Evolutionary conservation across 768 basidiomycete species (phyloP).

Genomic region (Tricholoma sp.): DNA sequence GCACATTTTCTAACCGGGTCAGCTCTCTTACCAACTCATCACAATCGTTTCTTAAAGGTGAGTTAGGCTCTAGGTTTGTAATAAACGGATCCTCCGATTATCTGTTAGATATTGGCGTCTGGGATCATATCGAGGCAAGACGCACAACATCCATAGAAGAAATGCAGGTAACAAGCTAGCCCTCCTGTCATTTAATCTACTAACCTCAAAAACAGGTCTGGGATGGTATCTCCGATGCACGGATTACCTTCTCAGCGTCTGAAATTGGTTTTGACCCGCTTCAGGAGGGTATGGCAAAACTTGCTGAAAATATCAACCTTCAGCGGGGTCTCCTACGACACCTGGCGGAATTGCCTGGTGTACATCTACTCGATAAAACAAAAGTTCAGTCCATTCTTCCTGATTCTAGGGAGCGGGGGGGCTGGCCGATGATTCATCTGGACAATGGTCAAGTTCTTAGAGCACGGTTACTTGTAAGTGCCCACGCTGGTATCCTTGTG

Average conservation of each 20-base stretch:
- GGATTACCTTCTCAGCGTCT: conserved; percentile 63
- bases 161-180: conserved; percentile 64
- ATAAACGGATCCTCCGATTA: background rate
- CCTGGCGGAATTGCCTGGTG: conserved; percentile 43
- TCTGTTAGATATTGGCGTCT: conserved; percentile 70
- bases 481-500: background rate
- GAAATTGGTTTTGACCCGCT: conserved; percentile 32
- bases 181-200: background rate
- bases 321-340: conserved; percentile 77
- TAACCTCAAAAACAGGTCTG: conserved; percentile 54
- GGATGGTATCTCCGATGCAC: conserved; percentile 84
- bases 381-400: conserved; percentile 68
- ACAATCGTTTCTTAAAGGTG: conserved; percentile 61
- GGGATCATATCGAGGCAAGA: conserved; percentile 63
- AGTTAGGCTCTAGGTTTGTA: conserved; percentile 2
- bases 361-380: conserved; percentile 66
- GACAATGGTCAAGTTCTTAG: conserved; percentile 62
- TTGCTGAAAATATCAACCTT: conserved; percentile 92
- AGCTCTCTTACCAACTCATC: conserved; percentile 81
- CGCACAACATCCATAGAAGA: conserved; percentile 74
- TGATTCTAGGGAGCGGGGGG: conserved; percentile 45
- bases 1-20: conserved; percentile 74
- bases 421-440: conserved; percentile 79
- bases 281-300: conserved; percentile 59
- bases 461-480: conserved; percentile 68